phyloP scores from a whole-genome alignment of 2,329 filamentous ascomycete species.

The Pseudocercospora crystallina region DNA sequence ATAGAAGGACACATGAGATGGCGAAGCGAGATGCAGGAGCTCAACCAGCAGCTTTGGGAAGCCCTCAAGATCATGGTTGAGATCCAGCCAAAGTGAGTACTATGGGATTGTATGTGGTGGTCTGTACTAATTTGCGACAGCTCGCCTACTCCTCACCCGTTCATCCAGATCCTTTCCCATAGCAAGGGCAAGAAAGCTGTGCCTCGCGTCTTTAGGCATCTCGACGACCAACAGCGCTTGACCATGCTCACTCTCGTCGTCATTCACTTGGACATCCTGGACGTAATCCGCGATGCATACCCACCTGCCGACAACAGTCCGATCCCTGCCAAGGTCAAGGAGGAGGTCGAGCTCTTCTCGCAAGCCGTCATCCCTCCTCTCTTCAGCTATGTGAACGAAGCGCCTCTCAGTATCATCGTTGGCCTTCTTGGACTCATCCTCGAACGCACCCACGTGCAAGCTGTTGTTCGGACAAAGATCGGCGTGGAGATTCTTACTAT shows the following conservation, averaged over 20 bases:
- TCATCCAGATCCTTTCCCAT: constrained; percentile 93
- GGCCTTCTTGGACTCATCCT: constrained; percentile 84
- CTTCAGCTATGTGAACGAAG: constrained; percentile 87
- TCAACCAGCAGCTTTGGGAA: constrained; percentile 80
- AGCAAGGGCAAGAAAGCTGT: constrained; percentile 96
- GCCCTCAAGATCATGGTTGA: constrained; percentile 91
- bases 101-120: not conserved
- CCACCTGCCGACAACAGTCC: constrained; percentile 68
- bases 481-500: constrained; percentile 89
- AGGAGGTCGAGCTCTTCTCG: constrained; percentile 90
- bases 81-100: constrained; percentile 59
- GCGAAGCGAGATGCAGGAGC: constrained; percentile 66
- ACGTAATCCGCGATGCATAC: constrained; percentile 81
- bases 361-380: constrained; percentile 85
- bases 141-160: constrained; percentile 73
- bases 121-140: constrained; percentile 43
- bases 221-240: constrained; percentile 87
- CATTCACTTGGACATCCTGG: constrained; percentile 86
- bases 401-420: constrained; percentile 84
- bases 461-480: constrained; percentile 82
- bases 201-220: constrained; percentile 89
- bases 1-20: constrained; percentile 77
- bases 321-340: constrained; percentile 74
- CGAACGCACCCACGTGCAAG: constrained; percentile 75
- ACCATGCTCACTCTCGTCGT: constrained; percentile 96